Percentiles rank a stretch among this genome's conserved stretches.
phyloP scores from a whole-genome alignment of 192 early-diverging fungal species.

The Geranomyces michiganensis region DNA sequence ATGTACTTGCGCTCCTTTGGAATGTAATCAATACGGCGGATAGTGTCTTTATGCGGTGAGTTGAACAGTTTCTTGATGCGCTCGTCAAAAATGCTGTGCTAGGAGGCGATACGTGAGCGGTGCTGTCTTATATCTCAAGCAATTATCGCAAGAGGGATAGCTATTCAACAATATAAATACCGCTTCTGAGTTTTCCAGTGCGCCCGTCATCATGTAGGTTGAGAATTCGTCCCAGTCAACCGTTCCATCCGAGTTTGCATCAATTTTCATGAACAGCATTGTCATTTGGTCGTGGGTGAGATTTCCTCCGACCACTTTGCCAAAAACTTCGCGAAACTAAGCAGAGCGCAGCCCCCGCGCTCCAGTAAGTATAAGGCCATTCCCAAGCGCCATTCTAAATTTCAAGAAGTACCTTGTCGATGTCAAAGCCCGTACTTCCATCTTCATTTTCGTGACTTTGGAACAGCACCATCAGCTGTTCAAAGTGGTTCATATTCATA shows the following conservation, averaged over 20 bases:
- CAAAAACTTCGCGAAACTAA: slow-evolving; percentile 69
- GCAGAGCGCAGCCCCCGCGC: background rate
- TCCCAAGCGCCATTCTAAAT: too few species aligned
- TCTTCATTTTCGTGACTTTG: slow-evolving; percentile 61
- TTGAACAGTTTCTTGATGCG: slow-evolving; percentile 48
- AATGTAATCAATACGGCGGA: slow-evolving; percentile 60
- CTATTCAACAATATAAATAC: background rate
- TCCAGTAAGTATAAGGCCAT: too few species aligned
- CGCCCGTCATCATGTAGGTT: slow-evolving; percentile 65
- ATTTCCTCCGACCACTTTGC: slow-evolving; percentile 59
- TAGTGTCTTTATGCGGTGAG: slow-evolving; percentile 62
- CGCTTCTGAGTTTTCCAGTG: slow-evolving; percentile 48
- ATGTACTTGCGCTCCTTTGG: slow-evolving; percentile 65
- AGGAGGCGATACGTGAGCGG: background rate
- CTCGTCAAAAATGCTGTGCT: slow-evolving; percentile 59
- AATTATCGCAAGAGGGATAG: slow-evolving; percentile 10
- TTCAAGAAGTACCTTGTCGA: slow-evolving; percentile 52
- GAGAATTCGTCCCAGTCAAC: slow-evolving; percentile 71
- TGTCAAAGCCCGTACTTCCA: slow-evolving; percentile 59
- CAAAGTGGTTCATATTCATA: slow-evolving; percentile 69
- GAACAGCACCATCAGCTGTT: slow-evolving; percentile 61
- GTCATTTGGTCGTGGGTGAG: slow-evolving; percentile 68
- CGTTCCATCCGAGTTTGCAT: slow-evolving; percentile 67
- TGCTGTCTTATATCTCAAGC: slow-evolving; percentile 6
- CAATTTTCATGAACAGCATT: slow-evolving; percentile 73